phyloP scores from a whole-genome alignment of 306 rosid genomes.

The Acacia crassicarpa region DNA sequence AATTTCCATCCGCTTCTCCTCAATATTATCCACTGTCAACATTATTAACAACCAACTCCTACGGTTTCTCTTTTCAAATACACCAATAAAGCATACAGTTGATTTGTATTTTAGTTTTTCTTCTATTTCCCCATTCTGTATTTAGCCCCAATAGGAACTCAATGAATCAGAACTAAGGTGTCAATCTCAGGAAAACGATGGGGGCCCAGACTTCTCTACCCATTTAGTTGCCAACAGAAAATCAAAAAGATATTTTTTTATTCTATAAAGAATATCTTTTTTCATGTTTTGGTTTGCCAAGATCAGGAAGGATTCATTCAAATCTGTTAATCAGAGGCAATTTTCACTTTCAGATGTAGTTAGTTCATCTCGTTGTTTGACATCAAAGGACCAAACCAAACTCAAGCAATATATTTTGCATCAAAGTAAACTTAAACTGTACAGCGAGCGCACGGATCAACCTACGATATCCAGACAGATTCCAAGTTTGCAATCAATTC shows the following conservation, averaged over 20 bases:
- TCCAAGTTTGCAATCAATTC: conserved; percentile 5
- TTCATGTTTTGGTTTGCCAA: not conserved
- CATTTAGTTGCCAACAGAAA: not conserved
- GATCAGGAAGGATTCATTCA: not conserved
- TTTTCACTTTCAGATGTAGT: not conserved
- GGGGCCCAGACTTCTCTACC: not conserved
- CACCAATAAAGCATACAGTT: not conserved
- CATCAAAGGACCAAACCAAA: conserved; percentile 7
- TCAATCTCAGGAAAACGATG: not conserved
- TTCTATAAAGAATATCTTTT: not conserved
- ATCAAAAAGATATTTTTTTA: not conserved
- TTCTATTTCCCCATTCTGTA: not conserved
- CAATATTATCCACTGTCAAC: not conserved
- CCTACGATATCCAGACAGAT: conserved; percentile 13
- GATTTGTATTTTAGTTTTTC: not conserved
- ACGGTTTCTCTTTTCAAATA: not conserved
- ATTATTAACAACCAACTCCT: not conserved
- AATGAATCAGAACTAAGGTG: not conserved
- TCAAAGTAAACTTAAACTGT: not conserved
- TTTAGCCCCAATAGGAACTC: not conserved
- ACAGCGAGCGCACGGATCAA: not conserved
- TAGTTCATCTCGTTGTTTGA: conserved; percentile 19
- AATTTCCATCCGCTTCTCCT: not conserved
- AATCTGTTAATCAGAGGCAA: not conserved
- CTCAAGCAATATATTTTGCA: conserved; percentile 4